A percentile compares a stretch with the other conserved stretches of the same genome.
These are phyloP conservation scores for Russula ochroleuca DNA, from an alignment of 768 basidiomycete genomes.

Conservation along the genomic window DNA sequence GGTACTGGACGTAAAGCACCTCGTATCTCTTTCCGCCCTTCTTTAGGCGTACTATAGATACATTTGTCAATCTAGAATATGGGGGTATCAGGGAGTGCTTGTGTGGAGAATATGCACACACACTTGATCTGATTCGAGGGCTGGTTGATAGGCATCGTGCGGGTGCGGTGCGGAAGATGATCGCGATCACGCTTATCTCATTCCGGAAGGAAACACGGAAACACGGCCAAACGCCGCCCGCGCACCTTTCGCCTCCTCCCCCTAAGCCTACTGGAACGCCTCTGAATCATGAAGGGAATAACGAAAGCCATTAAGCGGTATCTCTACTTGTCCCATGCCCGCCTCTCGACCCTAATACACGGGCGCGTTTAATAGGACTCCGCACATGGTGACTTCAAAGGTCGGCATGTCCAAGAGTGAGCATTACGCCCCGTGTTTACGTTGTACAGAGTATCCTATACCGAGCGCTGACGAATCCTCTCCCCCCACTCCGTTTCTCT, in stretches of 20 bases:
- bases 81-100: not conserved
- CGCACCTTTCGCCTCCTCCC: not conserved
- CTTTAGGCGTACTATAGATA: slow-evolving; percentile 91
- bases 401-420: slow-evolving; percentile 92
- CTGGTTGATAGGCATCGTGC: slow-evolving; percentile 59
- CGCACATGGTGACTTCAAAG: slow-evolving; percentile 81
- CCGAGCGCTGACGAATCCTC: slow-evolving; percentile 1
- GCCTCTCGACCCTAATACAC: not conserved
- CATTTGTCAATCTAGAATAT: slow-evolving; percentile 80
- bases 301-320: slow-evolving; percentile 76
- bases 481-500: not conserved
- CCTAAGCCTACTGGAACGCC: not conserved
- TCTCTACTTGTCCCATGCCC: slow-evolving; percentile 20
- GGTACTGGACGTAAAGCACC: slow-evolving; percentile 40
- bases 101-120: not conserved
- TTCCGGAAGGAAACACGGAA: not conserved
- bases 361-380: slow-evolving; percentile 54
- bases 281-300: slow-evolving; percentile 59
- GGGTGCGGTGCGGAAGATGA: not conserved
- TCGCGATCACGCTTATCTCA: slow-evolving; percentile 11
- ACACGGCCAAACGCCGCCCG: too few species aligned
- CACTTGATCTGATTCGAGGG: slow-evolving; percentile 70
- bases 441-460: too few species aligned
- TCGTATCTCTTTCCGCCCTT: slow-evolving; percentile 98
- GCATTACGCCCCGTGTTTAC: slow-evolving; percentile 16